phyloP scores from a whole-genome alignment of 2,329 filamentous ascomycete species.

The Peltaster fructicola region DNA sequence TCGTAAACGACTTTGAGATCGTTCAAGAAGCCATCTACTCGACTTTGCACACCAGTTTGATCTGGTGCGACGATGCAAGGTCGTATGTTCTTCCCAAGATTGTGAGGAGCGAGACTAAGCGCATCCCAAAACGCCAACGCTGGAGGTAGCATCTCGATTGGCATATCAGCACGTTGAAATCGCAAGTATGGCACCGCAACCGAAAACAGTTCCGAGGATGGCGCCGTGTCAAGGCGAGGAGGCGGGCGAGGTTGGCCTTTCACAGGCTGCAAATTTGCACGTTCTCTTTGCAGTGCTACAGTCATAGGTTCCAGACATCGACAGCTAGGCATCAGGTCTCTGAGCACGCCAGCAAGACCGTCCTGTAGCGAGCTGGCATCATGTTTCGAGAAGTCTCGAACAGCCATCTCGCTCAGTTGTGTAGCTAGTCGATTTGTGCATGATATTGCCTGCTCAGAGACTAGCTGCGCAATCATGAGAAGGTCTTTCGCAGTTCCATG shows the following conservation, averaged over 20 bases:
- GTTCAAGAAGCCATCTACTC: constrained; percentile 46
- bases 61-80: constrained; percentile 55
- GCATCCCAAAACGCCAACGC: constrained; percentile 69
- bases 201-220: constrained; percentile 20
- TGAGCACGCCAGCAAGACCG: no score
- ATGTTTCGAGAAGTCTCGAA: no score
- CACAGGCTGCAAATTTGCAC: no score
- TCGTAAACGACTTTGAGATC: constrained; percentile 57
- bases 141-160: constrained; percentile 56
- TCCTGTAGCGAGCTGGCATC: no score
- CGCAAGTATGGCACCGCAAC: constrained; percentile 57
- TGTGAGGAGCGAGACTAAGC: constrained; percentile 53
- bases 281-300: no score
- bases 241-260: constrained; percentile 17
- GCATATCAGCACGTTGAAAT: constrained; percentile 49
- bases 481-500: no score
- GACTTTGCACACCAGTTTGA: constrained; percentile 43
- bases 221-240: constrained; percentile 12
- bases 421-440: no score
- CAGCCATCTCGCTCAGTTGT: no score
- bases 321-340: no score
- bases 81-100: constrained; percentile 52
- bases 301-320: no score
- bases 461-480: constrained; percentile 17
- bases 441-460: constrained; percentile 16